Base-by-base conservation (phyloP, 805 yeast species). In the Debaryomyces prosopidis region DNA sequence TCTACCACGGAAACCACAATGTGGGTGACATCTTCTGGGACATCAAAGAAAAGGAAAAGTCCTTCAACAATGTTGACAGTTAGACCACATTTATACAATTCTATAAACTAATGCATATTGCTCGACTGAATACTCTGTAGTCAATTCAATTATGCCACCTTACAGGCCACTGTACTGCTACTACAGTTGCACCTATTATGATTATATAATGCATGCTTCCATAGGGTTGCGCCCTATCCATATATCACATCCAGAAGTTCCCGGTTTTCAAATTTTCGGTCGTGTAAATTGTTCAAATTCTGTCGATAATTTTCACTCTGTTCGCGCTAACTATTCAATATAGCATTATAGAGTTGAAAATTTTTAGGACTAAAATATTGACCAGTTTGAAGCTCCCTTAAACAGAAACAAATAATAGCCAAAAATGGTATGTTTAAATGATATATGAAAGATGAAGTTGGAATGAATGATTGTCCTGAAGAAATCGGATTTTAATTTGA, bases 11-110 rank as follows among this genome's bases (percentile, higher is more conserved):
- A 53, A 94, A 94, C 67, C 85, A 85, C 69, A 91, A 91, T 64
- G 96, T 90, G 52, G 96, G 95, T 49, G 82, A 87, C 37, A 76
- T 87, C 45, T 88, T 94, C 74, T 92, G 96, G 92, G 92, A 88
- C 59, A 81, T 87, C 57, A 92, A 91, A 71, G 91, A 80, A 62
- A 73, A 81, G 58, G 98, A 92, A 71, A 82, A 85, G 44, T 89
- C 97, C 9, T 94, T 92, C 71, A 87, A 88, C 65, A 88, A 89
- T 60, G 94, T 88, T 32, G 76, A 76, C 19, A 78, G 73, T 33
- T 77, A 65, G 58, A 34, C 3, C 14, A 9, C 19, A 30, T 32
- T 19, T 11, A 23, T 23, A 23, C 6, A 23, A 7, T 23, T 23
- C 5, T 23, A 23, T 23, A 23, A 23, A 23, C 30, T 44, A 42